These are phyloP conservation scores for Hemileia vastatrix DNA, from an alignment of 1,284 basidiomycete species.

Conservation along the genomic window DNA sequence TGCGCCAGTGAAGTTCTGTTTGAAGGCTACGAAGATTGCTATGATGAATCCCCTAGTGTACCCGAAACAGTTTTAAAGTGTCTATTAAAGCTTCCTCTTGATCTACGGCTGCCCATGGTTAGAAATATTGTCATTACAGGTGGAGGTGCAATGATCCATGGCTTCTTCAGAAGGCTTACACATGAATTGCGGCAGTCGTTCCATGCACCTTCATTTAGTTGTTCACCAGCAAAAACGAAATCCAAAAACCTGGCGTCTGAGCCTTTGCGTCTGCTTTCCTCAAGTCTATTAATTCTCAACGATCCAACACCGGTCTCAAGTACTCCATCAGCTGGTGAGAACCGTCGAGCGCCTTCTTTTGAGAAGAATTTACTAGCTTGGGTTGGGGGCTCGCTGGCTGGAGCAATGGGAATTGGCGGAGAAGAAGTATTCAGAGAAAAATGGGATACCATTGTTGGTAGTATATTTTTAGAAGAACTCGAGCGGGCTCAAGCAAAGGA, in stretches of 20 bases:
- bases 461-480: slow-evolving; percentile 9
- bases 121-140: slow-evolving; percentile 74
- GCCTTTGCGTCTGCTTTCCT: too few species aligned
- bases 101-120: slow-evolving; percentile 69
- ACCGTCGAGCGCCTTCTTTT: slow-evolving; percentile 9
- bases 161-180: slow-evolving; percentile 76
- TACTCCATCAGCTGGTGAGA: too few species aligned
- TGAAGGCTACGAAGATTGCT: slow-evolving; percentile 66
- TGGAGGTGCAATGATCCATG: slow-evolving; percentile 81
- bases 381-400: slow-evolving; percentile 18
- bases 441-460: slow-evolving; percentile 8
- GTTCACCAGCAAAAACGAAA: too few species aligned
- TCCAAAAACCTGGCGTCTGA: too few species aligned
- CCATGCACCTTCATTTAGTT: too few species aligned
- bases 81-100: slow-evolving; percentile 63
- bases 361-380: slow-evolving; percentile 11
- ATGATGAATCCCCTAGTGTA: slow-evolving; percentile 2
- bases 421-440: slow-evolving; percentile 16
- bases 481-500: too few species aligned
- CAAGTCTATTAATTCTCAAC: too few species aligned
- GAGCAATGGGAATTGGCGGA: slow-evolving; percentile 15
- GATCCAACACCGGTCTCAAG: too few species aligned
- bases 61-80: background rate
- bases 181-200: too few species aligned
- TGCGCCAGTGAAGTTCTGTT: slow-evolving; percentile 82